A percentile compares a stretch with the other conserved stretches of the same genome.
Conservation (phyloP, 129 eudicot genomes). For the Silybum marianum region DNA sequence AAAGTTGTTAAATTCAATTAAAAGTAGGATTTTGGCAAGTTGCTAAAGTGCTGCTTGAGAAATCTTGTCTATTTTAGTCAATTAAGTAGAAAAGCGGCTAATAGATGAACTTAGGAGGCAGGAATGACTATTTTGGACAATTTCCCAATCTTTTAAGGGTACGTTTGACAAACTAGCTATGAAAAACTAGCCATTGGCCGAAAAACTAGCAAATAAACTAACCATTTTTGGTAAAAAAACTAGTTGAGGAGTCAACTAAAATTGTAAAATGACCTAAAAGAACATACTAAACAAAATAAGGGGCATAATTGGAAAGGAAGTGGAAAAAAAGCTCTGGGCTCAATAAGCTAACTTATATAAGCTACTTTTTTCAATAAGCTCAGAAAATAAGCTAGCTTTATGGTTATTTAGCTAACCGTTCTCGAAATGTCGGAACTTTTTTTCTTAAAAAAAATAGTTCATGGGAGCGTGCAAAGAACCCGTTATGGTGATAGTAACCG, state of each 20-base stretch:
- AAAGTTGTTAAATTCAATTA: background rate
- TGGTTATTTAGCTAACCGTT: background rate
- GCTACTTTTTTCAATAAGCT: background rate
- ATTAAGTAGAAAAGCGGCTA: background rate
- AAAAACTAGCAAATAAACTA: background rate
- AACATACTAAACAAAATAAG: background rate
- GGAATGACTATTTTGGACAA: background rate
- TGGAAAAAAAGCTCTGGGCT: background rate
- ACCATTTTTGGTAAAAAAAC: background rate
- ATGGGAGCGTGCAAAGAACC: constrained; percentile 95
- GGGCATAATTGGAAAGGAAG: background rate
- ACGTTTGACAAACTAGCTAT: background rate
- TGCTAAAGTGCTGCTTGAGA: background rate
- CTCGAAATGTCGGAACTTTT: background rate
- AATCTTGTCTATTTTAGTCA: background rate
- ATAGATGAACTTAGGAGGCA: no score
- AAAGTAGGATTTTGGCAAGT: background rate
- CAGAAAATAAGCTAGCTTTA: background rate
- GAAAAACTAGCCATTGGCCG: background rate
- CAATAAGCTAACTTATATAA: background rate
- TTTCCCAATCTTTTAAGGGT: background rate
- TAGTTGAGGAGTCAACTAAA: background rate
- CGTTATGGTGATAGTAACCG: constrained; percentile 81
- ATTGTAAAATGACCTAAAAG: background rate
- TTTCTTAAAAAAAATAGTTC: constrained; percentile 43